Base-by-base conservation (phyloP, 2,329 filamentous ascomycete genomes). In the Talaromyces pinophilus region DNA sequence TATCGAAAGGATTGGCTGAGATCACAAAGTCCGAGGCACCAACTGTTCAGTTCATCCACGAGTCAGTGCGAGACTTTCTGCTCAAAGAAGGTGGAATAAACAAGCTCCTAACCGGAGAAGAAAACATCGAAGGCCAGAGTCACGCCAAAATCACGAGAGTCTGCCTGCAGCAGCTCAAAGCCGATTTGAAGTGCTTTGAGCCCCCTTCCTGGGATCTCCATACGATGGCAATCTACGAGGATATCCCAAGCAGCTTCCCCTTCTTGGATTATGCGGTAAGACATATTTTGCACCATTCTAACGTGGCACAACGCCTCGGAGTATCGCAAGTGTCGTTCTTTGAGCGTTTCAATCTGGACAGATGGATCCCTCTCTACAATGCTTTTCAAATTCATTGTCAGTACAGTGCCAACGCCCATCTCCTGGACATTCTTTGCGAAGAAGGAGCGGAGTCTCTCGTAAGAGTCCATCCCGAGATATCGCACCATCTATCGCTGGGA, bases 1-100 rank as follows among this genome's bases (percentile, higher is more conserved):
- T 19, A 46, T 44, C 25, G 11, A 62, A 82, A 85, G 85, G 0
- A 74, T 87, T 8, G 15, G 81, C 79, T 0, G 83, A 86, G 63
- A 67, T 81, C 0, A 81, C 78, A 0, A 77, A 71, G 15, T 70
- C 72, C 0, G 69, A 74, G 13, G 4, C 2, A 13, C 69, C 71
- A 0, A 80, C 69, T 0, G 81, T 86, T 0, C 84, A 86, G 66
- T 87, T 78, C 62, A 79, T 79, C 62, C 77, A 80, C 64, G 78
- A 79, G 67, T 76, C 76, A 13, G 72, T 82, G 68, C 71, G 76
- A 63, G 79, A 82, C 44, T 82, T 79, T 63, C 71, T 82, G 22
- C 69, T 81, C 1, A 77, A 77, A 61, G 75, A 78, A 59, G 72
- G 78, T 54, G 76, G 76, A 6, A 67, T 77, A 2, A 28, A 40